Base-by-base conservation (phyloP, 1,284 basidiomycete species). In the Melampsora larici-populina region DNA sequence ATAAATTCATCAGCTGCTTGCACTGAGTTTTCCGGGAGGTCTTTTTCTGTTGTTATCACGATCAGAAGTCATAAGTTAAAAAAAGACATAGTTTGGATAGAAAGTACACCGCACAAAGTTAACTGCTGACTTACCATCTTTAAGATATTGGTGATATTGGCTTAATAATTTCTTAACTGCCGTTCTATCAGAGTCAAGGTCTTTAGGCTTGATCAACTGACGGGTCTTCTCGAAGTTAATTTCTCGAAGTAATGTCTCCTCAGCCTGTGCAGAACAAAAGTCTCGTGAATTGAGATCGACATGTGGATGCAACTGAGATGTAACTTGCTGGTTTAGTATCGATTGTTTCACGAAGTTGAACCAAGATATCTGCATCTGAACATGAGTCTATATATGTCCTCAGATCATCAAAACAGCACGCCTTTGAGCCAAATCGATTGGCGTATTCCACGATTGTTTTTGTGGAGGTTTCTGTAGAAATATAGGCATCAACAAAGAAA, bases 1-100 rank as follows among this genome's bases (percentile, higher is more conserved):
- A 87, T 90, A 40, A 95, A 86, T 81, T 95, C 94, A 81, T 96
- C 94, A 1, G 89, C 91, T 21, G 91, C 92, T 81, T 96, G 94
- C 64, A 94, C 86, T 81, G 96, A 93, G 0, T 91, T 92, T 4
- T 87, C 84, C 1, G 90, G 88, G 26, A 94, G 86, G 71, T 87
- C 85, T 69, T 85, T 84, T 63, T 85, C 84, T 85, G 33, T 43
- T 9, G n/a, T 67, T 65, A 29, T 24, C 17, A 48, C 18, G 40
- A 17, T 63, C 26, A 26, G n/a, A n/a, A 55, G 4, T 15, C 29
- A 33, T 36, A 13, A 65, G 31, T 51, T 26, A n/a, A 8, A 4
- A 36, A 36, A 43, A 36, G 58, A 36, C 3, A 1, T 7, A 21
- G 33, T 31, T 43, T 29, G 36, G 40, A 21, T 46, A 58, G n/a